Evolutionary conservation across 176 grass and related monocot genomes (phyloP).

Genomic region (Luzula sylvatica): DNA sequence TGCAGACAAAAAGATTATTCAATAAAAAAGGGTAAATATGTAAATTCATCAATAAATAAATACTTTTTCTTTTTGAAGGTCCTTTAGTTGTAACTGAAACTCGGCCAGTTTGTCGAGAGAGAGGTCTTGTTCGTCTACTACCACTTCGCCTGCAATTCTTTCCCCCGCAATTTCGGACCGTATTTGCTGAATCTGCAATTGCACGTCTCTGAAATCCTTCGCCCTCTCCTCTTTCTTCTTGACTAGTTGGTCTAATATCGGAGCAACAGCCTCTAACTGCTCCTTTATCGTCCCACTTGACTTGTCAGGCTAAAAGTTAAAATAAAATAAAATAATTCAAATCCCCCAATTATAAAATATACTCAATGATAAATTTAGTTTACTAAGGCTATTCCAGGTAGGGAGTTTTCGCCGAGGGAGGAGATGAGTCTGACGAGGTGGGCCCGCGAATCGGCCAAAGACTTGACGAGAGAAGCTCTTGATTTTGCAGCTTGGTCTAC

Average conservation of each 20-base stretch:
- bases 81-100: constrained; percentile 64
- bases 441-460: constrained; percentile 56
- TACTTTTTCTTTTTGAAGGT: constrained; percentile 94
- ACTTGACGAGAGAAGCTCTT: constrained; percentile 49
- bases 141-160: constrained; percentile 26
- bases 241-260: constrained; percentile 53
- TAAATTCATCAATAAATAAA: background rate
- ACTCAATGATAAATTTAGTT: background rate
- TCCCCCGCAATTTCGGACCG: constrained; percentile 59
- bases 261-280: constrained; percentile 61
- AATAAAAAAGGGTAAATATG: background rate
- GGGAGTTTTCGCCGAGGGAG: constrained; percentile 64
- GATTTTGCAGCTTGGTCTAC: constrained; percentile 76
- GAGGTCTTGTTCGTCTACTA: constrained; percentile 74
- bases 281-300: constrained; percentile 84
- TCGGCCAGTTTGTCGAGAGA: constrained; percentile 71
- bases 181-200: constrained; percentile 63
- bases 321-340: constrained; percentile 3
- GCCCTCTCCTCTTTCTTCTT: constrained; percentile 62
- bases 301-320: constrained; percentile 55
- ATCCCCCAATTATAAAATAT: background rate
- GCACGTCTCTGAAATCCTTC: constrained; percentile 65
- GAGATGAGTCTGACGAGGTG: constrained; percentile 61
- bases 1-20: constrained; percentile 22
- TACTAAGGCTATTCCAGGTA: constrained; percentile 49